Base-by-base conservation (phyloP, 2,329 filamentous ascomycete genomes). In the Neofusicoccum laricinum region DNA sequence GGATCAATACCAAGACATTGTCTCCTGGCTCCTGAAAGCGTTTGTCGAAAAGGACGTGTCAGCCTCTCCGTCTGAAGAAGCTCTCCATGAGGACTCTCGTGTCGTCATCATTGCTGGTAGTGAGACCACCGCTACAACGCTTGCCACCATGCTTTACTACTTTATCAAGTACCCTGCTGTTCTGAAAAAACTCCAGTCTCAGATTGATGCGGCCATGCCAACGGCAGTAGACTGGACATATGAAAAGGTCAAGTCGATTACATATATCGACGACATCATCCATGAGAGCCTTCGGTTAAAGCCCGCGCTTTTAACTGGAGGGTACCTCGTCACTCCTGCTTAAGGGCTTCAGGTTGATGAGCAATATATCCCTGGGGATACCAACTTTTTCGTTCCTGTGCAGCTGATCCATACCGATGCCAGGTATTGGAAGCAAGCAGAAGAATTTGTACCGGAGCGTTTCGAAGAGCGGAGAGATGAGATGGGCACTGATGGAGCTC, bases 21-120 rank as follows among this genome's bases (percentile, higher is more conserved):
- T 77, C 7, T 76, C 77, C 0, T 81, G 78, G 78, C 67, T 80
- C 3, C 49, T 79, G 11, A 78, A 79, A 63, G 75, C 77, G 3
- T 68, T 74, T 4, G 70, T 73, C 6, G 75, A 79, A 12, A 75
- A 75, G 17, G 75, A 79, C 19, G 63, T 68, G 2, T 74, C 73
- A 0, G 77, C 76, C 0, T 68, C 77, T 4, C 73, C 74, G 3
- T 73, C 70, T 0, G 50, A 68, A 58, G 69, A 66, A 17, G 69
- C 75, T 10, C 64, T 78, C 12, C 64, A 70, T 5, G 75, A 77
- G 36, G 77, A 79, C 51, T 68, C 72, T 0, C 69, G 73, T 4
- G 66, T 74, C 1, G 59, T 78, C 4, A 72, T 78, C 25, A 67
- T 78, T 17, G 77, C 76, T 6, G 72, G 72, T 10, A 79, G 77